phyloP scores from a whole-genome alignment of 2,329 filamentous ascomycete genomes.

The Thermomyces lanuginosus region DNA sequence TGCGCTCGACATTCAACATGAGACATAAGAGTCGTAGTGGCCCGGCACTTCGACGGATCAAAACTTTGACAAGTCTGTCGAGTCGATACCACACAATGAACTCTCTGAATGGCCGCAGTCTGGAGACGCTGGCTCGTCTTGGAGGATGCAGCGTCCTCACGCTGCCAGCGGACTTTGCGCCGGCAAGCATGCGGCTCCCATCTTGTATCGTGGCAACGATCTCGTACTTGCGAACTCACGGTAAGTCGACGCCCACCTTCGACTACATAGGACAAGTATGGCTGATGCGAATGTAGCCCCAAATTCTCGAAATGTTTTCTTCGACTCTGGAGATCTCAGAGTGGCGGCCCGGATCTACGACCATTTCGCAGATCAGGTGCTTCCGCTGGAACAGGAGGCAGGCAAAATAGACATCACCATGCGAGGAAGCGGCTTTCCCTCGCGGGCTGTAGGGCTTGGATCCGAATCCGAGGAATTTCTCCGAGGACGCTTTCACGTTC shows the following conservation, averaged over 20 bases:
- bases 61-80: conserved; percentile 21
- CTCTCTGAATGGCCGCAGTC: conserved; percentile 18
- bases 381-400: conserved; percentile 20
- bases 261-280: not conserved
- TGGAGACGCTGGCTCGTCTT: conserved; percentile 28
- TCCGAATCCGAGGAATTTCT: conserved; percentile 6
- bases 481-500: conserved; percentile 11
- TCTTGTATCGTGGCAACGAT: conserved; percentile 29
- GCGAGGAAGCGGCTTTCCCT: conserved; percentile 18
- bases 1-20: conserved; percentile 19
- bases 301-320: conserved; percentile 18
- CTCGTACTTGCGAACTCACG: conserved; percentile 20
- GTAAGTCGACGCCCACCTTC: conserved; percentile 12
- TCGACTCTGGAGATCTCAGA: conserved; percentile 19
- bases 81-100: conserved; percentile 14
- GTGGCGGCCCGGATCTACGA: conserved; percentile 22
- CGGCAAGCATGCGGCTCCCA: conserved; percentile 24
- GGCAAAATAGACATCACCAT: conserved; percentile 19
- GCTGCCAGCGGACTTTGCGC: conserved; percentile 22
- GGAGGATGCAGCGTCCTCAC: conserved; percentile 26
- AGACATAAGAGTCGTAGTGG: conserved; percentile 8
- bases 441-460: conserved; percentile 8
- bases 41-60: conserved; percentile 21
- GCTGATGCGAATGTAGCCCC: conserved; percentile 9
- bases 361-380: conserved; percentile 24